Base-by-base conservation (phyloP, 352 stramenopile species). In the Albugo laibachii region DNA sequence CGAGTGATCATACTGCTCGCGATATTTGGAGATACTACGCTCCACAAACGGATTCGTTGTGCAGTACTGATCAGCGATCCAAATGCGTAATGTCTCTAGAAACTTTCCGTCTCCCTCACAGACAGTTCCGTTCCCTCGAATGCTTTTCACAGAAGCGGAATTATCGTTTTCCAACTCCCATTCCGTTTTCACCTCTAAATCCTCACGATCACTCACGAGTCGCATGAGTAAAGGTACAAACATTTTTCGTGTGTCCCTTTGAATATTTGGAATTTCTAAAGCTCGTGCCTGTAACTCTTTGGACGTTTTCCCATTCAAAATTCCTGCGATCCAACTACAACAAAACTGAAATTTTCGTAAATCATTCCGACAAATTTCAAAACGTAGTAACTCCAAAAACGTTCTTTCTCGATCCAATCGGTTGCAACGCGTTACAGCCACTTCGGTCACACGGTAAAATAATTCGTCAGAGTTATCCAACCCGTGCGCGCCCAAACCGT, bases 281-380 rank as follows among this genome's bases (percentile, higher is more conserved):
- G 77, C 73, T 14, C 73, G 71, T 1, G 73, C 77, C 43, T 85
- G 71, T 14, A 89, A 50, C 36, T 89, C 72, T 35, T 64, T 62
- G 1, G 70, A 83, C 13, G 59, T 68, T 57, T 83, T 83, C 52
- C 76, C 76, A 48, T 77, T 82, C 40, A 88, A 56, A 41, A 88
- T 84, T 49, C 86, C 76, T 34, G 72, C 73, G 18, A 88, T 55
- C 76, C 76, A 88, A 46, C 84, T 83, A 50, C 83, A 61, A 18
- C 71, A 82, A 47, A 88, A 88, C 36, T 58, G 80, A 47, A 85
- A 88, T 54, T 88, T 88, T 54, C 76, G 76, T 51, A 88, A 47
- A 39, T 84, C 86, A n/a, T 70, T 81, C 41, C 74, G 71, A 37
- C 77, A 89, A 45, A 89, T 89, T 55, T 89, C 77, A 49, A 85